Percentiles rank a stretch among this genome's conserved stretches.
phyloP scores from a whole-genome alignment of 257 asterid species.

The Jacaranda mimosifolia region DNA sequence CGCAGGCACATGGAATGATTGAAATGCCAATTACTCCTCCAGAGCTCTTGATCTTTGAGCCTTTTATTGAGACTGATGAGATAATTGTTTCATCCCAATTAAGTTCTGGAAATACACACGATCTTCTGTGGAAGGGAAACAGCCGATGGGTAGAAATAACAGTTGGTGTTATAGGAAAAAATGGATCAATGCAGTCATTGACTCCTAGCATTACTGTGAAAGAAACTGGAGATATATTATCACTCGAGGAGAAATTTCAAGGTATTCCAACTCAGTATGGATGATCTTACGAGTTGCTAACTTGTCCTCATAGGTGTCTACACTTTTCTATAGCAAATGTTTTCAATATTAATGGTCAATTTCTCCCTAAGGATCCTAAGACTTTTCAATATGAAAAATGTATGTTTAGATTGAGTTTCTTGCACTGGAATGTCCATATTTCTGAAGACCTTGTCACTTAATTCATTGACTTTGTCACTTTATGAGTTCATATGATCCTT shows the following conservation, averaged over 20 bases:
- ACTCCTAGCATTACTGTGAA: constrained; percentile 92
- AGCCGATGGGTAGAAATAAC: constrained; percentile 96
- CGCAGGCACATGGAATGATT: constrained; percentile 78
- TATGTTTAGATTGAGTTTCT: no score
- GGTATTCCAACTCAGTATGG: constrained; percentile 49
- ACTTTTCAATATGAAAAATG: no score
- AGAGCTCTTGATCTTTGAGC: constrained; percentile 79
- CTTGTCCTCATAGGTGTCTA: background rate
- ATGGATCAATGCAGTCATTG: constrained; percentile 78
- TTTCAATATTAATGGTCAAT: no score
- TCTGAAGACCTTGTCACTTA: no score
- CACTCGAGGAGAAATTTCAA: constrained; percentile 94
- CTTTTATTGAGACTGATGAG: constrained; percentile 87
- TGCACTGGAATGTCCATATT: no score
- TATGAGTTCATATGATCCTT: background rate
- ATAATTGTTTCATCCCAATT: constrained; percentile 62
- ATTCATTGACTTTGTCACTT: background rate
- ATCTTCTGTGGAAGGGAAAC: constrained; percentile 75
- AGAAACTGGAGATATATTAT: constrained; percentile 86
- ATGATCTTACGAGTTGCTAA: constrained; percentile 4
- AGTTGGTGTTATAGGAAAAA: constrained; percentile 82
- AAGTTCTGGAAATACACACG: constrained; percentile 52
- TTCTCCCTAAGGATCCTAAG: no score
- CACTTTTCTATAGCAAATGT: no score
- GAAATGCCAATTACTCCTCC: constrained; percentile 94